A percentile compares a stretch with the other conserved stretches of the same genome.
Conservation (phyloP, 495 filamentous ascomycete species). For the Staphylotrichum tortipilum region DNA sequence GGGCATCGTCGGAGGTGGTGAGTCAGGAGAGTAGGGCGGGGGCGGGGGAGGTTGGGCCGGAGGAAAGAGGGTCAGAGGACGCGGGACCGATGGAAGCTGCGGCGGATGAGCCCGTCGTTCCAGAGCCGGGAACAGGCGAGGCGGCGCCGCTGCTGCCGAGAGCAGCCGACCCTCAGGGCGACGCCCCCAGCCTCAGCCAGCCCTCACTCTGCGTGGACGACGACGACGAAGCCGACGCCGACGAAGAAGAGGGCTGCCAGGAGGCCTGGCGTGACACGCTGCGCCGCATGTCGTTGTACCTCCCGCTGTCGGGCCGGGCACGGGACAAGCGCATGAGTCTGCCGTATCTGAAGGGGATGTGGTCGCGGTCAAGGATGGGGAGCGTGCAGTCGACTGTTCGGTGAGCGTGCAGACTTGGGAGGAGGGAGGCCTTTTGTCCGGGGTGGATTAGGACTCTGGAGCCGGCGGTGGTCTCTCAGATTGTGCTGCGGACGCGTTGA, state of each 20-base stretch:
- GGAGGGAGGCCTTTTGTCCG: too few species aligned
- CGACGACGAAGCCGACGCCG: neutral
- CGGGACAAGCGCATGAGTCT: conserved; percentile 25
- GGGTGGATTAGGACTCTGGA: too few species aligned
- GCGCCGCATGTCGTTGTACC: conserved; percentile 5
- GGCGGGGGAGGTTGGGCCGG: too few species aligned
- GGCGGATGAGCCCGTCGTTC: too few species aligned
- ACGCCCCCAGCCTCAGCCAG: too few species aligned
- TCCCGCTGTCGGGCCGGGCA: neutral
- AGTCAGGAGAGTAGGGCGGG: neutral
- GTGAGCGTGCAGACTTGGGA: neutral
- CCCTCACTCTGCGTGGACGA: too few species aligned
- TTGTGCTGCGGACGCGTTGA: too few species aligned
- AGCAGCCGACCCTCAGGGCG: too few species aligned
- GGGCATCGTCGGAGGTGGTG: too few species aligned
- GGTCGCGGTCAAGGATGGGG: conserved; percentile 10
- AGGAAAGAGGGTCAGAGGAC: too few species aligned
- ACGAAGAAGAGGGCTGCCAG: neutral
- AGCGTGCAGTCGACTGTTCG: neutral
- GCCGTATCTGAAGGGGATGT: conserved; percentile 18
- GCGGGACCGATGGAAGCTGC: too few species aligned
- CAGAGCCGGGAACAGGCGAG: neutral
- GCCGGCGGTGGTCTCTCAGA: too few species aligned
- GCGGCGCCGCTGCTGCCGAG: neutral
- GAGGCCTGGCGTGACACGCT: neutral